A percentile compares a stretch with the other conserved stretches of the same genome.
phyloP scores from a whole-genome alignment of 2,329 filamentous ascomycete species.

The Ilyonectria robusta region DNA sequence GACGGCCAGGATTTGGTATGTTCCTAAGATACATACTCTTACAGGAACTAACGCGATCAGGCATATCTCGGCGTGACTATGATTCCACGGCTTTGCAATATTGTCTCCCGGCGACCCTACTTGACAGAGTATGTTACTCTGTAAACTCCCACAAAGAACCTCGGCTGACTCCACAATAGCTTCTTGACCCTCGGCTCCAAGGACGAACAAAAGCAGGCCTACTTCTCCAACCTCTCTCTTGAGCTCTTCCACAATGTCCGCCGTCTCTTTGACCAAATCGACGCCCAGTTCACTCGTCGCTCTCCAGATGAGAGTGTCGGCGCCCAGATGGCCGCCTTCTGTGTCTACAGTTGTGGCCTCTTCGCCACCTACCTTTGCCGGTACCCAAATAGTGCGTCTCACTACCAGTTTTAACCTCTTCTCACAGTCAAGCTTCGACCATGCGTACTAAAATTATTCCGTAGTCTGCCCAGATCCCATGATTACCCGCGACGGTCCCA shows the following conservation, averaged over 20 bases:
- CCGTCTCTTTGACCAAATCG: conserved; percentile 64
- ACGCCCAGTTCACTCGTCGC: conserved; percentile 64
- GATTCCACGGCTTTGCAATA: conserved; percentile 69
- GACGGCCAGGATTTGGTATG: conserved; percentile 65
- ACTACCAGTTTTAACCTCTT: too few species aligned
- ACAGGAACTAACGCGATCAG: conserved; percentile 48
- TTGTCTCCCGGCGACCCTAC: conserved; percentile 69
- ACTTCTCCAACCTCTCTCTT: conserved; percentile 60
- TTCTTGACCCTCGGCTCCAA: conserved; percentile 60
- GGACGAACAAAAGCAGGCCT: conserved; percentile 54
- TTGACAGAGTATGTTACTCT: conserved; percentile 60
- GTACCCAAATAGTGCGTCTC: conserved; percentile 63
- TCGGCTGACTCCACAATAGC: conserved; percentile 46
- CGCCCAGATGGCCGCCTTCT: conserved; percentile 69
- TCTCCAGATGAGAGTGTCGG: conserved; percentile 64
- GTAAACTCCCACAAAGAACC: background rate
- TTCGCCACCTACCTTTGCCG: conserved; percentile 67
- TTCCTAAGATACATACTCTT: background rate
- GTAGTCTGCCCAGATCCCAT: conserved; percentile 59
- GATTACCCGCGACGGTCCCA: conserved; percentile 58
- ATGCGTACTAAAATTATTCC: conserved; percentile 30
- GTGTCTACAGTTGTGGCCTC: conserved; percentile 68
- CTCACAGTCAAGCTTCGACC: background rate
- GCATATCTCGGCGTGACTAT: conserved; percentile 70
- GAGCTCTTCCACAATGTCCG: conserved; percentile 66